Evolutionary conservation across 768 basidiomycete genomes (phyloP).

Genomic region (Suillus weaverae): DNA sequence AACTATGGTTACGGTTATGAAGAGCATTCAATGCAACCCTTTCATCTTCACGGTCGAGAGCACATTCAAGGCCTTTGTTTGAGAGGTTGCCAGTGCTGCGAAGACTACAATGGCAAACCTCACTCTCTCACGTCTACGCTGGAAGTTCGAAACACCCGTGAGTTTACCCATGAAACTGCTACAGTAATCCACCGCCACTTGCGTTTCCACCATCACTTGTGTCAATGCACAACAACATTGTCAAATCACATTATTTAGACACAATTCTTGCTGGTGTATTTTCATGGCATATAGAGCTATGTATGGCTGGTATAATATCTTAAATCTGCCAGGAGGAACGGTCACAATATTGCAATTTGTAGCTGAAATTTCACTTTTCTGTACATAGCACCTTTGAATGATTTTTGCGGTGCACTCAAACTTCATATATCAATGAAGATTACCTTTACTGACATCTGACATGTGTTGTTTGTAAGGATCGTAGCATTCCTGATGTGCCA

Average conservation of each 20-base stretch:
- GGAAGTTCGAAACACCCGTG: too few relatives aligned
- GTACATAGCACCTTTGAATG: neutral
- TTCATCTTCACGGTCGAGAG: too few relatives aligned
- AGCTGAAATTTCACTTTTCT: neutral
- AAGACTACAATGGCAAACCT: too few relatives aligned
- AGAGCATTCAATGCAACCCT: too few relatives aligned
- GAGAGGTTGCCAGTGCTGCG: too few relatives aligned
- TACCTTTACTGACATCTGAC: neutral
- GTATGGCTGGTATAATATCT: neutral
- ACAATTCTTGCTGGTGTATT: neutral
- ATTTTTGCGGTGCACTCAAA: neutral
- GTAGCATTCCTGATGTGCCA: neutral
- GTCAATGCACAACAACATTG: neutral
- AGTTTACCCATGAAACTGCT: neutral
- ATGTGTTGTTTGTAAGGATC: neutral
- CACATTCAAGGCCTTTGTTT: too few relatives aligned
- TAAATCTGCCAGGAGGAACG: neutral
- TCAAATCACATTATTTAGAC: neutral
- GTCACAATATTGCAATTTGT: neutral
- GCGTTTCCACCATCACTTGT: neutral
- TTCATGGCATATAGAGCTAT: neutral
- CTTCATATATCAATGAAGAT: neutral
- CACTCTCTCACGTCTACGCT: too few relatives aligned
- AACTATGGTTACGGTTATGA: too few relatives aligned
- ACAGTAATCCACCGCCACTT: neutral